Evolutionary conservation across 2,329 filamentous ascomycete species (phyloP).

Genomic region (Thelonectria blattea): DNA sequence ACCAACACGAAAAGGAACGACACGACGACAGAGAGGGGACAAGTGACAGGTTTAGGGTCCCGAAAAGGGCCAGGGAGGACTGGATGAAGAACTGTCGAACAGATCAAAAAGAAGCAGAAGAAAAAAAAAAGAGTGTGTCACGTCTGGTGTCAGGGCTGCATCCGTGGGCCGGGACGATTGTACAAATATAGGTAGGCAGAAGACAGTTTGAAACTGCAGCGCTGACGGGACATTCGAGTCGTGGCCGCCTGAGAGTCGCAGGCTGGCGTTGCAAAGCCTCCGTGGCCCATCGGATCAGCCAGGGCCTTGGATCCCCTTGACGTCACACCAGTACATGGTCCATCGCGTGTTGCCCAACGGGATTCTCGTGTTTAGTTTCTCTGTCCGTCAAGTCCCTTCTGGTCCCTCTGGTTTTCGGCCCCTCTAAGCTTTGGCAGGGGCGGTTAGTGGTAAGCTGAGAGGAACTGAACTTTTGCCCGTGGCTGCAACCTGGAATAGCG

Average conservation of each 20-base stretch:
- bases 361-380: neutral
- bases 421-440: neutral
- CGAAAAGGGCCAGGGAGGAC: neutral
- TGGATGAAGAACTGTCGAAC: conserved; percentile 1
- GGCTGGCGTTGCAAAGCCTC: conserved; percentile 7
- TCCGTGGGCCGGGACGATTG: conserved; percentile 10
- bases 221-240: conserved; percentile 19
- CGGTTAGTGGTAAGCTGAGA: conserved; percentile 7
- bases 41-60: neutral
- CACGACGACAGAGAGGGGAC: conserved; percentile 1
- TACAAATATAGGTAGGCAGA: conserved; percentile 16
- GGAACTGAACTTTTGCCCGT: neutral
- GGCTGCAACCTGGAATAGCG: neutral
- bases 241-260: conserved; percentile 17
- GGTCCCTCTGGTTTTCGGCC: no score
- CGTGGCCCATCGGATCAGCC: conserved; percentile 6
- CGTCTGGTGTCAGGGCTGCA: conserved; percentile 10
- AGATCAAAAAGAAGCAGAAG: neutral
- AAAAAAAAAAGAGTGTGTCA: neutral
- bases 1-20: conserved; percentile 9
- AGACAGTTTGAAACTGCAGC: conserved; percentile 17
- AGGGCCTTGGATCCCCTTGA: conserved; percentile 18
- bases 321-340: conserved; percentile 16
- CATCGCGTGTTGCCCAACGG: conserved; percentile 16
- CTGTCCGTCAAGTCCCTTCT: neutral